Base-by-base conservation (phyloP, 2,329 filamentous ascomycete genomes). In the Thielaviopsis punctulata region DNA sequence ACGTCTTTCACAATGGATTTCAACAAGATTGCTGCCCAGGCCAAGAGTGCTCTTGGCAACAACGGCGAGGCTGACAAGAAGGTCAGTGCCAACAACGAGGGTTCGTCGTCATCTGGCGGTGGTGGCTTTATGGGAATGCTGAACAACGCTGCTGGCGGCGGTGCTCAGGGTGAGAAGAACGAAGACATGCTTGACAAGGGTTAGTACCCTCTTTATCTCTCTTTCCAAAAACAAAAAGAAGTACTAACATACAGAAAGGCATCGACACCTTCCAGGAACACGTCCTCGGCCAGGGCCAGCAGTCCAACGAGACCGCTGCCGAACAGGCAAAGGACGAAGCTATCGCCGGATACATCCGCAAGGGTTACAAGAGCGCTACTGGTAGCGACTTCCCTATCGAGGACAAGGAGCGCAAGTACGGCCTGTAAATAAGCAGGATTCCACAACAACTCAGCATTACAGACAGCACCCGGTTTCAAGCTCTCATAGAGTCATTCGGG, bases 301-400 rank as follows among this genome's bases (percentile, higher is more conserved):
- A 92, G 69, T 70, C 75, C 67, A 85, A 86, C 63, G 83, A 83
- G 65, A 72, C 66, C 49, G 86, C 86, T 4, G 62, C 79, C 19
- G 86, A 93, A 68, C 86, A 93, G 68, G 83, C 82, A 59, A 89
- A 90, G 69, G 86, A 92, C 63, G 82, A 86, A 65, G 71, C 83
- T 63, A 85, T 89, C 59, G 79, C 77, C 24, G 82, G 87, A 63
- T 81, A 76, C 64, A 78, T 90, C 59, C 77, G 85, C 36, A 66
- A 65, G 43, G 70, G 83, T 65, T 89, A 87, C 73, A 87, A 86
- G 73, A 67, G 60, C 46, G 62, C 67, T 0, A 83, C 81, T 0
- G 86, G 86, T 54, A 77, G 67, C 5, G 84, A 89, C 7, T 63
- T 89, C 51, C 79, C 80, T 24, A 68, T 87, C 63, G 69, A 75